These are phyloP conservation scores for Fusarium oligoseptatum DNA, from an alignment of 2,329 filamentous ascomycete species.

Conservation along the genomic window DNA sequence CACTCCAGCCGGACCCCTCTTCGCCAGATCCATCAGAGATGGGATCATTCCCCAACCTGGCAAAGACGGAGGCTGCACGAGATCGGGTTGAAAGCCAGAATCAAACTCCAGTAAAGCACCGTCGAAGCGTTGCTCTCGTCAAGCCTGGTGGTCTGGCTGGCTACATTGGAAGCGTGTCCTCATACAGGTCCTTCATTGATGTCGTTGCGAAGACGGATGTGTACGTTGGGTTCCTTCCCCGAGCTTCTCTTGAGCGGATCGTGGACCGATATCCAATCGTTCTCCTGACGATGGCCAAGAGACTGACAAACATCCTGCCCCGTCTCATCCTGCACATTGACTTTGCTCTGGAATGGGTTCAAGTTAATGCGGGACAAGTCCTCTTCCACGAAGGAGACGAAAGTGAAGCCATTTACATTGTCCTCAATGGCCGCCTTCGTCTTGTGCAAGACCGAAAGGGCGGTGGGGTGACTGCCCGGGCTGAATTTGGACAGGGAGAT, in stretches of 20 bases:
- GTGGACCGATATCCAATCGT: constrained; percentile 94
- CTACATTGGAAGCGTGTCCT: constrained; percentile 94
- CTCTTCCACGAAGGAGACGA: constrained; percentile 95
- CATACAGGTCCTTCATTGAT: constrained; percentile 95
- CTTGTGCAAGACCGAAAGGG: constrained; percentile 85
- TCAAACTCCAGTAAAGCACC: constrained; percentile 58
- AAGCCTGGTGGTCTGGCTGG: constrained; percentile 95
- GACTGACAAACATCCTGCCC: constrained; percentile 89
- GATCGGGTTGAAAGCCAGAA: constrained; percentile 57
- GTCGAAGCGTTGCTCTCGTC: constrained; percentile 86
- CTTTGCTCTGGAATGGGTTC: constrained; percentile 98
- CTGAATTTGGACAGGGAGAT: constrained; percentile 96
- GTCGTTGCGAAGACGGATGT: constrained; percentile 98
- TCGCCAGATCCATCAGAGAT: constrained; percentile 40
- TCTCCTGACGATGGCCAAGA: constrained; percentile 94
- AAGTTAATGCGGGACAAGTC: constrained; percentile 94
- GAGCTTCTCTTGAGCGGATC: constrained; percentile 87
- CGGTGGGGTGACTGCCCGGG: constrained; percentile 86
- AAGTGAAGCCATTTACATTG: constrained; percentile 98
- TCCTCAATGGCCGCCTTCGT: constrained; percentile 91
- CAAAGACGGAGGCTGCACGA: constrained; percentile 46
- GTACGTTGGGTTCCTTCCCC: constrained; percentile 94
- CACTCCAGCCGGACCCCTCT: constrained; percentile 34
- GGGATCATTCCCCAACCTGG: constrained; percentile 48
- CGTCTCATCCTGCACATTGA: constrained; percentile 95